A percentile compares a stretch with the other conserved stretches of the same genome.
phyloP scores from a whole-genome alignment of 805 yeast species.

The Starmerella stigmatis region DNA sequence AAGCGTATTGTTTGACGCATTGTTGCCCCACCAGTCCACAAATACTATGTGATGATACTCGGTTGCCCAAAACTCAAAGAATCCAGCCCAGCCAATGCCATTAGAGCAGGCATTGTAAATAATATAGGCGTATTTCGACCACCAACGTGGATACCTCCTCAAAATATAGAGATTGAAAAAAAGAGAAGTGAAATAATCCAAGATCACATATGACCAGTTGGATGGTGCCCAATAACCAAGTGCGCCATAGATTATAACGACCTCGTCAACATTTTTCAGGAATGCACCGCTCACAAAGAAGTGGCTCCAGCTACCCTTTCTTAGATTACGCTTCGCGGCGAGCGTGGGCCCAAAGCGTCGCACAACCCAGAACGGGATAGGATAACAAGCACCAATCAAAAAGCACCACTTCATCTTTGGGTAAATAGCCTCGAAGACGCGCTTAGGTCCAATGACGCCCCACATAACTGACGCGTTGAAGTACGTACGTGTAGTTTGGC shows the following conservation, averaged over 20 bases:
- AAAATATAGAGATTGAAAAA: conserved; percentile 38
- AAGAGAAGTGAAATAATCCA: conserved; percentile 32
- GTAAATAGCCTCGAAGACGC: conserved; percentile 36
- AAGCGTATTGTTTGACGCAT: conserved; percentile 4
- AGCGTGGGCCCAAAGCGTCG: conserved; percentile 2
- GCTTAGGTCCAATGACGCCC: conserved; percentile 40
- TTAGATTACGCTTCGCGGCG: not conserved
- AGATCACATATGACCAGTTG: conserved; percentile 37
- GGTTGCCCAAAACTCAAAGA: conserved; percentile 38
- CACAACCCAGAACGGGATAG: conserved; percentile 18
- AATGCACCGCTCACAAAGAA: conserved; percentile 18
- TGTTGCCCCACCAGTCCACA: conserved; percentile 44
- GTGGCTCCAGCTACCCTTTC: conserved; percentile 14
- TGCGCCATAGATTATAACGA: conserved; percentile 14
- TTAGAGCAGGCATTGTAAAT: conserved; percentile 40
- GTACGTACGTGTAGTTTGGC: conserved; percentile 34
- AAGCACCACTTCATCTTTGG: conserved; percentile 55
- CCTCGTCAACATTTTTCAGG: conserved; percentile 11
- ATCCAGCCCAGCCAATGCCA: conserved; percentile 41
- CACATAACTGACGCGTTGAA: conserved; percentile 39
- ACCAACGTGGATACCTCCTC: conserved; percentile 38
- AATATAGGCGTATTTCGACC: conserved; percentile 44
- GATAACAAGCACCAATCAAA: conserved; percentile 40
- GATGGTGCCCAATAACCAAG: conserved; percentile 34
- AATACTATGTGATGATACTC: conserved; percentile 27